These are phyloP conservation scores for Thielaviopsis populi DNA, from an alignment of 2,329 filamentous ascomycete genomes.

Conservation along the genomic window DNA sequence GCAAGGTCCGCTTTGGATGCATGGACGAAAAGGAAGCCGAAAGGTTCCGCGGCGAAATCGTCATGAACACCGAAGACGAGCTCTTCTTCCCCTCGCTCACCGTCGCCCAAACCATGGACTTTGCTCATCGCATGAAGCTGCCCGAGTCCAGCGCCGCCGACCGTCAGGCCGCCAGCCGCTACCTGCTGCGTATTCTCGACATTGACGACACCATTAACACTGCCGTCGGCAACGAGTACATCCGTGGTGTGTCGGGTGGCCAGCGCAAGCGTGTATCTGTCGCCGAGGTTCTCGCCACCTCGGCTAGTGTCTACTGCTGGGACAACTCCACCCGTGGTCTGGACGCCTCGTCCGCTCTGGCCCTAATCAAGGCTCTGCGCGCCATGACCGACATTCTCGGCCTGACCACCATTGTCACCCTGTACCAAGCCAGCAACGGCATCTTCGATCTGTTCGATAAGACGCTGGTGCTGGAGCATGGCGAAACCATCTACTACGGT, in stretches of 20 bases:
- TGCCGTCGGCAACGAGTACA: constrained; percentile 57
- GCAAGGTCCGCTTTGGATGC: constrained; percentile 42
- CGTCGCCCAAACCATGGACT: constrained; percentile 55
- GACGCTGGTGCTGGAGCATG: constrained; percentile 42
- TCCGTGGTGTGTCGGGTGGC: constrained; percentile 60
- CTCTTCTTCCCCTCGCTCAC: constrained; percentile 51
- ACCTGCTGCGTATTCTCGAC: constrained; percentile 45
- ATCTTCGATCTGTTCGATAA: constrained; percentile 52
- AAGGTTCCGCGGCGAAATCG: constrained; percentile 41
- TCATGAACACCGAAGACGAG: constrained; percentile 59
- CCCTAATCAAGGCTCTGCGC: constrained; percentile 57
- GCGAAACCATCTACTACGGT: constrained; percentile 49
- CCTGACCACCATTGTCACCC: constrained; percentile 53
- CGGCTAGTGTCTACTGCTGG: constrained; percentile 47
- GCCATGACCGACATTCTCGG: constrained; percentile 52
- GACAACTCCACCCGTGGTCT: constrained; percentile 61
- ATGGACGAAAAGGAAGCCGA: constrained; percentile 34
- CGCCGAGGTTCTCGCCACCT: constrained; percentile 43
- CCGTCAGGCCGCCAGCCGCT: constrained; percentile 33
- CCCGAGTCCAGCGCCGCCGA: constrained; percentile 33
- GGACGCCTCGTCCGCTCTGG: constrained; percentile 60
- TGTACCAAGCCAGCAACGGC: constrained; percentile 54
- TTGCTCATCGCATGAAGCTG: constrained; percentile 48
- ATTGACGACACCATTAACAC: constrained; percentile 61
- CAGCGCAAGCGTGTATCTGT: constrained; percentile 56